Evolutionary conservation across 257 asterid species (phyloP).

Genomic region (Linderniella brevidens): DNA sequence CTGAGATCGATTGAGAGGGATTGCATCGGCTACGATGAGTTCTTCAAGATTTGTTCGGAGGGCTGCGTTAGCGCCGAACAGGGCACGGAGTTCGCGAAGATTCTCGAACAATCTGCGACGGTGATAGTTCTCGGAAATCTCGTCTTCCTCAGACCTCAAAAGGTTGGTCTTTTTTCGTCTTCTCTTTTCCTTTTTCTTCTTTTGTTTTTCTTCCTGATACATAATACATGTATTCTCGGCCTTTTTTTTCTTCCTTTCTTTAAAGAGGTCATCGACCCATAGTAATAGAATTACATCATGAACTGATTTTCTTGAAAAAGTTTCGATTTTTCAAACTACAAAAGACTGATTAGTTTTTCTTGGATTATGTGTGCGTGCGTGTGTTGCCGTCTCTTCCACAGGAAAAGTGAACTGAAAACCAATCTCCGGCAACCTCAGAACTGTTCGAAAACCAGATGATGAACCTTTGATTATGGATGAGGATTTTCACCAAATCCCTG

Average conservation of each 20-base stretch:
- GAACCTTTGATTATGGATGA: constrained; percentile 19
- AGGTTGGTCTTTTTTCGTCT: constrained; percentile 25
- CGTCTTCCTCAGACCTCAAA: constrained; percentile 37
- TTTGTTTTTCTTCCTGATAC: no score
- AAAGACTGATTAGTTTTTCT: constrained; percentile 34
- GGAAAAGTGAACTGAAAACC: constrained; percentile 22
- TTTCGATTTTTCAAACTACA: constrained; percentile 17
- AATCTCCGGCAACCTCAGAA: constrained; percentile 25
- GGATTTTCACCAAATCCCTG: constrained; percentile 16
- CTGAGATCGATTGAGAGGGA: constrained; percentile 24
- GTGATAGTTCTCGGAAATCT: constrained; percentile 42
- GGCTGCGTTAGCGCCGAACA: constrained; percentile 20
- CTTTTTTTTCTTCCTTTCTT: neutral
- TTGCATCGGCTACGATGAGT: constrained; percentile 26
- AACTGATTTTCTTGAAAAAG: neutral
- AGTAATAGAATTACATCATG: neutral
- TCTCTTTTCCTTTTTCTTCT: neutral
- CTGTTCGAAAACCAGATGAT: constrained; percentile 34
- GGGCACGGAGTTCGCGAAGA: constrained; percentile 28
- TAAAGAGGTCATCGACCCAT: neutral
- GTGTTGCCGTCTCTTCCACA: constrained; percentile 36
- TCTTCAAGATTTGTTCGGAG: constrained; percentile 25
- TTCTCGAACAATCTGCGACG: constrained; percentile 51
- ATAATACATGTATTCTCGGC: no score
- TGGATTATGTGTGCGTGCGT: constrained; percentile 10